These are phyloP conservation scores for Dissophora ornata DNA, from an alignment of 192 early-diverging fungal genomes.

Conservation along the genomic window DNA sequence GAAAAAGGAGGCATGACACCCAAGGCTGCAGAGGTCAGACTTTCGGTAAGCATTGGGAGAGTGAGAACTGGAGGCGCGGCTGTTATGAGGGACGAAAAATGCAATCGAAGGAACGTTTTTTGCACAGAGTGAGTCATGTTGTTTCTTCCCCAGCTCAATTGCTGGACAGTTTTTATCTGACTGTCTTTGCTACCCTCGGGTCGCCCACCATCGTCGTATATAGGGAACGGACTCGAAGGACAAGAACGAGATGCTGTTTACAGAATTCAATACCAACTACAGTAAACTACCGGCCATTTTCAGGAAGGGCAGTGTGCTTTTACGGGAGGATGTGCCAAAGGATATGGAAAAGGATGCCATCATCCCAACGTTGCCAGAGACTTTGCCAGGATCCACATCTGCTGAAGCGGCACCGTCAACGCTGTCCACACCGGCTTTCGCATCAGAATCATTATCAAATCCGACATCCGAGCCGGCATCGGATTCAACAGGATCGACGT, in stretches of 20 bases:
- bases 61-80: too few species aligned
- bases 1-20: conserved; percentile 71
- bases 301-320: conserved; percentile 87
- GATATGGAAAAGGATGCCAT: conserved; percentile 32
- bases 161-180: neutral
- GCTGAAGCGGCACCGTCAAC: conserved; percentile 15
- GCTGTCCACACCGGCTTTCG: neutral
- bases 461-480: neutral
- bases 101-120: too few species aligned
- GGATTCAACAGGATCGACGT: neutral
- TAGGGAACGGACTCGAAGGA: conserved; percentile 88
- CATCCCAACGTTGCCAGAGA: conserved; percentile 48
- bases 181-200: neutral
- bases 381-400: conserved; percentile 25
- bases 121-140: neutral
- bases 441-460: conserved; percentile 3
- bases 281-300: conserved; percentile 84
- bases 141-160: too few species aligned
- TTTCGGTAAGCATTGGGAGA: conserved; percentile 65
- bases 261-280: conserved; percentile 89
- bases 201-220: neutral
- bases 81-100: too few species aligned
- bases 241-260: conserved; percentile 94
- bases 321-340: conserved; percentile 66
- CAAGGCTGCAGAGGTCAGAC: conserved; percentile 76